Evolutionary conservation across 768 basidiomycete genomes (phyloP).

Genomic region (Stropharia rugosoannulata): DNA sequence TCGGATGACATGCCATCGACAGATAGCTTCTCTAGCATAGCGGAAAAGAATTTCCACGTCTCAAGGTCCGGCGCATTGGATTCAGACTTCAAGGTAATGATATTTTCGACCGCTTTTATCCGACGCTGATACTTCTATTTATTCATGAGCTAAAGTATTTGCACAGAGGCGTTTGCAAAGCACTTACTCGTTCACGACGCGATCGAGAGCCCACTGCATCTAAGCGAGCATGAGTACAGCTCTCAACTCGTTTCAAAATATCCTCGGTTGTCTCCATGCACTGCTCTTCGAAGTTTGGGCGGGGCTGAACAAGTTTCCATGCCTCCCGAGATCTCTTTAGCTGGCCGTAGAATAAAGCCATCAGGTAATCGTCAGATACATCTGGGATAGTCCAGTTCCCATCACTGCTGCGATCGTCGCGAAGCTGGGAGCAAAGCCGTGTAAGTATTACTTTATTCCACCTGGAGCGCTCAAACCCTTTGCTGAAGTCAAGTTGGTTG

Average conservation of each 20-base stretch:
- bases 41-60: neutral
- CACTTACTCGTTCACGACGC: neutral
- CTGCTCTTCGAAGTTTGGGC: neutral
- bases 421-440: neutral
- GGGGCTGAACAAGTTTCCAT: neutral
- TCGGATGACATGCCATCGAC: neutral
- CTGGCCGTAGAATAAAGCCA: constrained; percentile 2
- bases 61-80: neutral
- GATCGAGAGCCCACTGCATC: neutral
- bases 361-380: neutral
- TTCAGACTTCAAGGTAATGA: neutral
- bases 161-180: neutral
- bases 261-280: neutral
- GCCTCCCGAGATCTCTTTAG: constrained; percentile 2
- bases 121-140: neutral
- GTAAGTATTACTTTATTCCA: neutral
- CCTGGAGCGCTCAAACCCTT: neutral
- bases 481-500: neutral
- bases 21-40: neutral
- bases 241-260: neutral
- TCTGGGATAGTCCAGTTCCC: neutral
- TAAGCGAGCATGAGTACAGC: neutral
- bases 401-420: neutral
- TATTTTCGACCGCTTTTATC: neutral
- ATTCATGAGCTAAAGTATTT: neutral